A percentile compares a stretch with the other conserved stretches of the same genome.
These are phyloP conservation scores for Lactifluus pinguis DNA, from an alignment of 768 basidiomycete genomes.

Conservation along the genomic window DNA sequence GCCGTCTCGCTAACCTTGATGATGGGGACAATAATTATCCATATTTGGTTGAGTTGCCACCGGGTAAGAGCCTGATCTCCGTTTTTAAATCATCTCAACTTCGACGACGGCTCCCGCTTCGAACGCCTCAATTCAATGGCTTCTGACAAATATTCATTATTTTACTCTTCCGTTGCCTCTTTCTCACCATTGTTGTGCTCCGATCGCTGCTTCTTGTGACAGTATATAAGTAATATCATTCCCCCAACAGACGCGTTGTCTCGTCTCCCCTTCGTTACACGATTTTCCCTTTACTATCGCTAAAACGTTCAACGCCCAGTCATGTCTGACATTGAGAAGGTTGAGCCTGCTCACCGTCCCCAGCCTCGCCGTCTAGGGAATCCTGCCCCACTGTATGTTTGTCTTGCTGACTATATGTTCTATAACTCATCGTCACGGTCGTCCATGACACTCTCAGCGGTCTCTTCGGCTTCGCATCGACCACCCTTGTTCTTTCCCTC, in stretches of 20 bases:
- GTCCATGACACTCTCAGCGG: constrained; percentile 47
- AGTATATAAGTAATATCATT: neutral
- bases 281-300: neutral
- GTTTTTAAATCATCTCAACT: too few species aligned
- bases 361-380: constrained; percentile 38
- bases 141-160: too few species aligned
- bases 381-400: constrained; percentile 46
- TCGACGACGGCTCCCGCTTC: too few species aligned
- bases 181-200: too few species aligned
- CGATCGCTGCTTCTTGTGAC: neutral
- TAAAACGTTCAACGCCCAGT: neutral
- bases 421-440: constrained; percentile 21
- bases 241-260: neutral
- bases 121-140: too few species aligned
- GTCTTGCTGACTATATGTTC: neutral
- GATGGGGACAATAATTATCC: too few species aligned
- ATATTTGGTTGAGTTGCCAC: too few species aligned
- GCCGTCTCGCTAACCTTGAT: too few species aligned
- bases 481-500: constrained; percentile 71
- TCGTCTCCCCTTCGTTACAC: neutral
- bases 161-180: too few species aligned
- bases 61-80: too few species aligned
- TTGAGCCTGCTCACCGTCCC: neutral
- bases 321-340: constrained; percentile 34
- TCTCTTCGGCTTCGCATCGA: constrained; percentile 76